Conservation (phyloP, 1,284 basidiomycete genomes). For the Porodaedalea pini region DNA sequence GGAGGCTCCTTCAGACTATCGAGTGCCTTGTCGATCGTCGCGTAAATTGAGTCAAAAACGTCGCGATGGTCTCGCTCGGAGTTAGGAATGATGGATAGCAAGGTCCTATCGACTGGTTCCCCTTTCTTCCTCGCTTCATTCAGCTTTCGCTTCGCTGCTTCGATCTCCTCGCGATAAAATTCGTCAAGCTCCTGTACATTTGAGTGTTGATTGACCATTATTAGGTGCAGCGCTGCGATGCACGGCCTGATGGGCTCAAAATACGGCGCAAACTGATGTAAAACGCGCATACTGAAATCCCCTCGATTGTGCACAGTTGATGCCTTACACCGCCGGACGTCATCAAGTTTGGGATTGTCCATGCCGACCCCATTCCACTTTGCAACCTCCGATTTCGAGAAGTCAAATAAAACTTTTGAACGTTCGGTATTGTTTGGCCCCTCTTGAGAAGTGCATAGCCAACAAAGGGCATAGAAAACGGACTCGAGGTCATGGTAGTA, state of each 20-base stretch:
- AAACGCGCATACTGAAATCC: not conserved
- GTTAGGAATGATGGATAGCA: not conserved
- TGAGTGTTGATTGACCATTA: not conserved
- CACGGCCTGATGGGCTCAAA: not conserved
- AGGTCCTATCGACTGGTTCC: not conserved
- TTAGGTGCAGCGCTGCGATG: not conserved
- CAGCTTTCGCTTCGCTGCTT: not conserved
- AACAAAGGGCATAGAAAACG: conserved; percentile 3
- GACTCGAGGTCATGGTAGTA: conserved; percentile 11
- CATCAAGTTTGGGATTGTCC: not conserved
- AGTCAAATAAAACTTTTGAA: not conserved
- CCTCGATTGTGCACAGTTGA: not conserved
- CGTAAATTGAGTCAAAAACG: not conserved
- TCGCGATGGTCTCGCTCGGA: not conserved
- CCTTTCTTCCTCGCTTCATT: not conserved
- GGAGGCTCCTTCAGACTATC: not conserved
- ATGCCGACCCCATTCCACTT: not conserved
- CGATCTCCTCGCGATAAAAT: not conserved
- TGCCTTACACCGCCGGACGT: not conserved
- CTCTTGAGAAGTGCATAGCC: not conserved
- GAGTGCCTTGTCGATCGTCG: not conserved
- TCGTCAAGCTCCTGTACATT: not conserved
- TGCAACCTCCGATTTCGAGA: not conserved
- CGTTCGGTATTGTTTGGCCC: not conserved
- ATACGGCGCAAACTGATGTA: not conserved